phyloP scores from a whole-genome alignment of 768 basidiomycete species.

The Russula emetica region DNA sequence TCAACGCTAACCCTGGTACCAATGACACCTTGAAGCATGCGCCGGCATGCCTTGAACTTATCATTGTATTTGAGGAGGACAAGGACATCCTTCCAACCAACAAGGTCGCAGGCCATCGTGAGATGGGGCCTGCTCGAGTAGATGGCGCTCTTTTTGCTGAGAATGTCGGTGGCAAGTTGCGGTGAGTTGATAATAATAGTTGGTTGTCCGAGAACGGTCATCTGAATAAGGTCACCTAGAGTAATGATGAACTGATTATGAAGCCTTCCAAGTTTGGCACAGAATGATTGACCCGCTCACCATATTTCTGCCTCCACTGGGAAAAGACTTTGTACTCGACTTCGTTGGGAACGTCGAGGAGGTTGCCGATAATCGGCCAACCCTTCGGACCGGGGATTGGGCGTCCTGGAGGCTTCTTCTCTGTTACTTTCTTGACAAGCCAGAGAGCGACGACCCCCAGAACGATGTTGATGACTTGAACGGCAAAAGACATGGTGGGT shows the following conservation, averaged over 20 bases:
- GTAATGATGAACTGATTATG: neutral
- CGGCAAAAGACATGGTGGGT: conserved; percentile 17
- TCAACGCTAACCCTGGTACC: conserved; percentile 26
- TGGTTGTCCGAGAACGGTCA: conserved; percentile 30
- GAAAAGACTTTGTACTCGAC: conserved; percentile 25
- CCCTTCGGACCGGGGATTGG: conserved; percentile 25
- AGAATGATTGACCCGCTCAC: conserved; percentile 3
- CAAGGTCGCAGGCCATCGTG: conserved; percentile 29
- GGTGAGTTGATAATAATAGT: conserved; percentile 31
- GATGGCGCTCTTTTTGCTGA: conserved; percentile 32
- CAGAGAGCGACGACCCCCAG: conserved; percentile 17
- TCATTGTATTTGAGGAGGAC: conserved; percentile 29
- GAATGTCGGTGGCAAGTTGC: conserved; percentile 27
- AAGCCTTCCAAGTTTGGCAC: neutral
- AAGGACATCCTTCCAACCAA: conserved; percentile 27
- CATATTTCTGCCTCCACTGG: conserved; percentile 24
- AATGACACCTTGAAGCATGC: conserved; percentile 27
- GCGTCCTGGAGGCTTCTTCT: conserved; percentile 20
- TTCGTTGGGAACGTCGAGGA: conserved; percentile 25
- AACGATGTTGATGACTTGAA: conserved; percentile 11
- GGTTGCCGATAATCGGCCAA: conserved; percentile 28
- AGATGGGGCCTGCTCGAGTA: conserved; percentile 31
- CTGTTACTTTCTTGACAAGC: conserved; percentile 22
- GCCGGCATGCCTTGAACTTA: conserved; percentile 27
- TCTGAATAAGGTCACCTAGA: conserved; percentile 29